A percentile compares a stretch with the other conserved stretches of the same genome.
These are phyloP conservation scores for Trichoderma harzianum DNA, from an alignment of 2,329 filamentous ascomycete genomes.

Conservation along the genomic window DNA sequence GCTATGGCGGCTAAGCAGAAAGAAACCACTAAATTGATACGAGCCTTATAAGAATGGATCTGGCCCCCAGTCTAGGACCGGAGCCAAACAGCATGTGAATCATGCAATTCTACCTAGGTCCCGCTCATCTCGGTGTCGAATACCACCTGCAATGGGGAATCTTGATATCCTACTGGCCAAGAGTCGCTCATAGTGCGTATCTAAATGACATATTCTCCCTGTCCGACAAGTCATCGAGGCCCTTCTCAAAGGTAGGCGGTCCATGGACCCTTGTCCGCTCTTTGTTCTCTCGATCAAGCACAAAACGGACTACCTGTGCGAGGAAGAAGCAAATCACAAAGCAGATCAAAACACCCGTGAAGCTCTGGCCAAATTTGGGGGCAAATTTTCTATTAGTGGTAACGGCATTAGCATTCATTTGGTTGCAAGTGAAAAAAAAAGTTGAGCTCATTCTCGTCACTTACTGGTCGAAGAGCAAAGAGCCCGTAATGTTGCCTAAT, in stretches of 20 bases:
- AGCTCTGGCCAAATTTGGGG: not conserved
- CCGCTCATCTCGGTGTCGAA: not conserved
- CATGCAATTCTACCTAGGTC: not conserved
- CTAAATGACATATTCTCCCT: not conserved
- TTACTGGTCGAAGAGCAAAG: conserved; percentile 1
- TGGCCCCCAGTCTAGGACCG: not conserved
- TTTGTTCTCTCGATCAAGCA: not conserved
- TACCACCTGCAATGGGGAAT: not conserved
- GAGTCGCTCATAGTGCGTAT: not conserved
- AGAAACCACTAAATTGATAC: not conserved
- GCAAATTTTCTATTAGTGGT: not conserved
- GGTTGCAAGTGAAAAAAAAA: not conserved
- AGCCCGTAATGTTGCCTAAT: not conserved
- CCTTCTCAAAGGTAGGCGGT: not conserved
- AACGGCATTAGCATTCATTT: not conserved
- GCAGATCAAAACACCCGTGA: not conserved
- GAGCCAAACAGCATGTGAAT: not conserved
- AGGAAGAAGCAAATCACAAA: conserved; percentile 1
- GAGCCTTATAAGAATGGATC: not conserved
- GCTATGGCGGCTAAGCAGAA: not conserved
- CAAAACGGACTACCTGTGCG: not conserved
- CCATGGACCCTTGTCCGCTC: not conserved
- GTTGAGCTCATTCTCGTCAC: not conserved
- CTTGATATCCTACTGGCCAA: not conserved
- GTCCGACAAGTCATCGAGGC: not conserved